Percentiles rank a stretch among this genome's conserved stretches.
phyloP scores from a whole-genome alignment of 192 early-diverging fungal genomes.

The Thamnidium elegans region DNA sequence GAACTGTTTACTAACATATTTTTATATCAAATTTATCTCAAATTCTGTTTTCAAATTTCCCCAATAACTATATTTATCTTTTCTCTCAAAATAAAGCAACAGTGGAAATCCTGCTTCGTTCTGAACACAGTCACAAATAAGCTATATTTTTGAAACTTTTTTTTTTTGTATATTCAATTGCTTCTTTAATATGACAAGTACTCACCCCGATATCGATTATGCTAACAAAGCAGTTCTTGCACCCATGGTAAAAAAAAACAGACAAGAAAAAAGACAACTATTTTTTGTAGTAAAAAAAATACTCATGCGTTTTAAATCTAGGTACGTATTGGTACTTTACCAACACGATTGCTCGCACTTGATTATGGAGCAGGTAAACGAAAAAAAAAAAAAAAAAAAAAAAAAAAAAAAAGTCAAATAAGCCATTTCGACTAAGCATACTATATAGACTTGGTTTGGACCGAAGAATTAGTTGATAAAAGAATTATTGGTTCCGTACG shows the following conservation, averaged over 20 bases:
- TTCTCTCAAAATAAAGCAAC: too few relatives aligned
- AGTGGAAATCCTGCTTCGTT: too few relatives aligned
- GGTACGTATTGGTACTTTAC: conserved; percentile 83
- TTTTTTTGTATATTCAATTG: too few relatives aligned
- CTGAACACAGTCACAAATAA: too few relatives aligned
- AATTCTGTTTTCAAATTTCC: too few relatives aligned
- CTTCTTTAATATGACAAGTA: conserved; percentile 2
- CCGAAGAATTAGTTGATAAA: conserved; percentile 87
- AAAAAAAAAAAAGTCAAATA: background rate
- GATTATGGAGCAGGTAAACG: conserved; percentile 80
- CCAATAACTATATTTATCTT: too few relatives aligned
- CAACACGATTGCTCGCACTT: conserved; percentile 82
- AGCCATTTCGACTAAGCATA: background rate
- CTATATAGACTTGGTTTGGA: conserved; percentile 77
- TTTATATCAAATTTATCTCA: too few relatives aligned
- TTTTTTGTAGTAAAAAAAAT: background rate
- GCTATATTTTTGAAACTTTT: too few relatives aligned
- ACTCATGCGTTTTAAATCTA: conserved; percentile 14
- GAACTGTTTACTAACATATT: too few relatives aligned
- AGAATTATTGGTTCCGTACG: conserved; percentile 73
- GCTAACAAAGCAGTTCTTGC: conserved; percentile 76
- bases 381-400: background rate
- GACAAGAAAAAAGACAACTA: too few relatives aligned
- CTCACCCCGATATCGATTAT: conserved; percentile 35
- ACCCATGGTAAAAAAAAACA: conserved; percentile 75